Conservation (phyloP, 257 asterid genomes). For the Salvia miltiorrhiza region DNA sequence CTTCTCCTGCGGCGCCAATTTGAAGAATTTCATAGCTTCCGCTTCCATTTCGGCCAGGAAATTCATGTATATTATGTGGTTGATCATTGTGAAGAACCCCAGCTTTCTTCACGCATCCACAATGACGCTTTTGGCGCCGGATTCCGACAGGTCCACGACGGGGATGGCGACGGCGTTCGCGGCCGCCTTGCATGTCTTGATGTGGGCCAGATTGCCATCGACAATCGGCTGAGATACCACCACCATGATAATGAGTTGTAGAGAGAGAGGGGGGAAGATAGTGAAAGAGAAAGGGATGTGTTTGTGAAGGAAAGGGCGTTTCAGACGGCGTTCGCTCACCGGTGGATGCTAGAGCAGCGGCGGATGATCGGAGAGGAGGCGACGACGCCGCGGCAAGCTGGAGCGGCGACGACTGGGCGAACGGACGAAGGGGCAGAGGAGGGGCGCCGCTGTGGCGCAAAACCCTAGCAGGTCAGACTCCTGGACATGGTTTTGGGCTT, state of each 20-base stretch:
- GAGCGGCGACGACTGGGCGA: too few species aligned
- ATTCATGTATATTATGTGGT: conserved; percentile 38
- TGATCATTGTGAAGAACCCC: conserved; percentile 46
- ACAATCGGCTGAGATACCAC: conserved; percentile 30
- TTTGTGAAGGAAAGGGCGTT: too few species aligned
- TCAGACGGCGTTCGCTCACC: too few species aligned
- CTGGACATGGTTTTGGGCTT: too few species aligned
- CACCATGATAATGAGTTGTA: conserved; percentile 26
- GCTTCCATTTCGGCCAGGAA: conserved; percentile 27
- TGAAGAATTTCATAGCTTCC: conserved; percentile 36
- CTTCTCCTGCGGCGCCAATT: conserved; percentile 27
- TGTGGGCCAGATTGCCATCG: neutral
- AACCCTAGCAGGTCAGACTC: too few species aligned
- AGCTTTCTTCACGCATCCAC: conserved; percentile 41
- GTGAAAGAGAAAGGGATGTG: too few species aligned
- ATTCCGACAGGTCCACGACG: conserved; percentile 28
- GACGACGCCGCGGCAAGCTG: too few species aligned
- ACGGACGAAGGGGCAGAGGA: too few species aligned
- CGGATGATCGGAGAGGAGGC: too few species aligned
- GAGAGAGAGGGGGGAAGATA: neutral
- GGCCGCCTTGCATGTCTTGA: conserved; percentile 45
- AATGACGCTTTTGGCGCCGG: conserved; percentile 27
- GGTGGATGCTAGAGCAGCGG: too few species aligned
- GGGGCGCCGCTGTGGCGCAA: too few species aligned
- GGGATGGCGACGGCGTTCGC: conserved; percentile 38